A percentile compares a stretch with the other conserved stretches of the same genome.
Conservation (phyloP, 2,329 filamentous ascomycete species). For the Diaporthe ilicicola region DNA sequence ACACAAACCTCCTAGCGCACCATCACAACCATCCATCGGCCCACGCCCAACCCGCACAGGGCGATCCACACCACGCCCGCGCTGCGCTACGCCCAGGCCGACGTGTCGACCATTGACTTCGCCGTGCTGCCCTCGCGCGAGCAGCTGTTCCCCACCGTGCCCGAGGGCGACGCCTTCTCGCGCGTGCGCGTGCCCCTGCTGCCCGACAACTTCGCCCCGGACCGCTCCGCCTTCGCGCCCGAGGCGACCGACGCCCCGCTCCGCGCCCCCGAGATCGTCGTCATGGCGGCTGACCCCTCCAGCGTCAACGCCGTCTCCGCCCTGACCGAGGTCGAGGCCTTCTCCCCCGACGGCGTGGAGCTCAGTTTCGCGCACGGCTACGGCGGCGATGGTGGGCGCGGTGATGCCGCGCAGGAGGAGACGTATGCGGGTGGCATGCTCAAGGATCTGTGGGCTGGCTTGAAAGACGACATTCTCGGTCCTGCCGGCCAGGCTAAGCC, state of each 20-base stretch:
- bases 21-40: constrained; percentile 57
- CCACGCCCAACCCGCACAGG: constrained; percentile 47
- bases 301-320: constrained; percentile 58
- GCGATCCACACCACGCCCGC: constrained; percentile 57
- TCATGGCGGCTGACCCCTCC: constrained; percentile 66
- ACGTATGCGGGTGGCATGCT: constrained; percentile 54
- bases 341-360: constrained; percentile 64
- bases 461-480: constrained; percentile 59
- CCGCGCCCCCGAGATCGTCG: constrained; percentile 55
- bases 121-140: constrained; percentile 60
- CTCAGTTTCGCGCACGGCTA: constrained; percentile 60
- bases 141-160: constrained; percentile 36
- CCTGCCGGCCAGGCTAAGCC: constrained; percentile 37
- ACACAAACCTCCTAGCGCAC: constrained; percentile 46
- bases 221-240: constrained; percentile 53
- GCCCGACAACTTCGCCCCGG: constrained; percentile 63
- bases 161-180: constrained; percentile 43
- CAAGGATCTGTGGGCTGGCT: constrained; percentile 62
- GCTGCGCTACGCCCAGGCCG: constrained; percentile 41
- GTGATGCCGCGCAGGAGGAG: constrained; percentile 40
- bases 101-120: constrained; percentile 57
- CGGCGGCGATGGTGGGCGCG: constrained; percentile 28
- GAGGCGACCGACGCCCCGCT: constrained; percentile 54
- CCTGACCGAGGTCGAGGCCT: constrained; percentile 66
- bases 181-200: constrained; percentile 66